Conservation (phyloP, 2,329 filamentous ascomycete genomes). For the Arachnopeziza araneosa region DNA sequence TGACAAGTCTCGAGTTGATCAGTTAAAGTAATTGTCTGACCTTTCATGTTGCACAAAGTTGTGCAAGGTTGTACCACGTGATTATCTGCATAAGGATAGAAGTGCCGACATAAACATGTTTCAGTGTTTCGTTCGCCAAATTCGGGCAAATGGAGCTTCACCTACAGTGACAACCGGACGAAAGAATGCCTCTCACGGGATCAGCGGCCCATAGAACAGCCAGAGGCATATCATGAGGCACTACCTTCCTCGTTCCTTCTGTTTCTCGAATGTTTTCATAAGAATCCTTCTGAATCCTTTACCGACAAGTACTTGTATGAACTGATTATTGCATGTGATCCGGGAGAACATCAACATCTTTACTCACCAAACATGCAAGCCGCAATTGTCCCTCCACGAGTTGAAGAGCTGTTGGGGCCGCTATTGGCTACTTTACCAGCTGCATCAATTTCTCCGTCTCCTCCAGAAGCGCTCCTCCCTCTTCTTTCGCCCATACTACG, state of each 20-base stretch:
- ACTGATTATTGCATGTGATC: neutral
- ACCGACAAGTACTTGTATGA: neutral
- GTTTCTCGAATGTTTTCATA: neutral
- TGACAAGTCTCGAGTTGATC: no score
- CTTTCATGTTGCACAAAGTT: neutral
- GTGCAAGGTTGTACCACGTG: neutral
- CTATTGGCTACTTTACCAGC: slow-evolving; percentile 55
- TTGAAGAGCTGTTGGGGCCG: slow-evolving; percentile 45
- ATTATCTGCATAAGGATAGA: neutral
- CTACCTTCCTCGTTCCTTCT: neutral
- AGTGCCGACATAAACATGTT: neutral
- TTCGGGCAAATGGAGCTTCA: neutral
- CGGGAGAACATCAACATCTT: neutral
- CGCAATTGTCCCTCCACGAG: slow-evolving; percentile 39
- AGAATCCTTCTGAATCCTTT: neutral
- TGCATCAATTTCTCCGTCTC: slow-evolving; percentile 51
- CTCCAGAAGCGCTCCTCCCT: slow-evolving; percentile 51
- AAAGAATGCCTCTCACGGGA: neutral
- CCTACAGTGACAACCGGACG: neutral
- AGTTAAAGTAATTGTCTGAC: no score
- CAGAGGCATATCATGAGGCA: neutral
- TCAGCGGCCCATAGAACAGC: neutral
- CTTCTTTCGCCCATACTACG: slow-evolving; percentile 61
- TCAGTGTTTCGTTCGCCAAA: neutral
- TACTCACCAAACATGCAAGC: slow-evolving; percentile 15